These are phyloP conservation scores for Zizania palustris DNA, from an alignment of 202 grass and related monocot species.

Conservation along the genomic window DNA sequence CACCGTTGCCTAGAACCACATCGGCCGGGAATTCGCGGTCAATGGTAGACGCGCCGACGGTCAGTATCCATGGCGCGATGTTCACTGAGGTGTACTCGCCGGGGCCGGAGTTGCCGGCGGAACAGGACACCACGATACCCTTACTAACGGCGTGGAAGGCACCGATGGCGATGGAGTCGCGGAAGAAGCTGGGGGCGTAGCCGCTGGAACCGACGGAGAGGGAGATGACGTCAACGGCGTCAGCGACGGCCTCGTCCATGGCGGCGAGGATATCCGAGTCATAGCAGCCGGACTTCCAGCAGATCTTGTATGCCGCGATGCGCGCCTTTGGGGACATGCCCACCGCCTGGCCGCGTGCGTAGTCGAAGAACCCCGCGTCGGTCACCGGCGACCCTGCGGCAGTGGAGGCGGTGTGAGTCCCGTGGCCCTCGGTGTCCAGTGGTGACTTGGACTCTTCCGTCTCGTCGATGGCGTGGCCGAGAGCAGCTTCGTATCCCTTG, in stretches of 20 bases:
- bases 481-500: slow-evolving; percentile 57
- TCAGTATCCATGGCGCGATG: slow-evolving; percentile 76
- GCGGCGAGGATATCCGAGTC: slow-evolving; percentile 86
- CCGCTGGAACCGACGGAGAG: slow-evolving; percentile 62
- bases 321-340: slow-evolving; percentile 64
- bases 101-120: slow-evolving; percentile 72
- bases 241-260: slow-evolving; percentile 72
- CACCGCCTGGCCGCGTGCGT: slow-evolving; percentile 60
- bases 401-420: slow-evolving; percentile 81
- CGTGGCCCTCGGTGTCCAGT: slow-evolving; percentile 75
- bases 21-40: slow-evolving; percentile 75
- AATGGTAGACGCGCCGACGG: slow-evolving; percentile 70
- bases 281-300: slow-evolving; percentile 65
- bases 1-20: slow-evolving; percentile 64
- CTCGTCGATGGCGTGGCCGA: slow-evolving; percentile 59
- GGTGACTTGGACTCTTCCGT: slow-evolving; percentile 68
- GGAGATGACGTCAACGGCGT: slow-evolving; percentile 74
- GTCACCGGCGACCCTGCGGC: slow-evolving; percentile 53
- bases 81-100: slow-evolving; percentile 61
- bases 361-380: slow-evolving; percentile 50
- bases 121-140: slow-evolving; percentile 65
- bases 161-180: slow-evolving; percentile 70
- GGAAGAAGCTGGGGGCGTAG: slow-evolving; percentile 42
- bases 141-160: slow-evolving; percentile 59
- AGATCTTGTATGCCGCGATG: slow-evolving; percentile 88